Evolutionary conservation across 495 filamentous ascomycete species (phyloP).

Genomic region (Tuber melanosporum): DNA sequence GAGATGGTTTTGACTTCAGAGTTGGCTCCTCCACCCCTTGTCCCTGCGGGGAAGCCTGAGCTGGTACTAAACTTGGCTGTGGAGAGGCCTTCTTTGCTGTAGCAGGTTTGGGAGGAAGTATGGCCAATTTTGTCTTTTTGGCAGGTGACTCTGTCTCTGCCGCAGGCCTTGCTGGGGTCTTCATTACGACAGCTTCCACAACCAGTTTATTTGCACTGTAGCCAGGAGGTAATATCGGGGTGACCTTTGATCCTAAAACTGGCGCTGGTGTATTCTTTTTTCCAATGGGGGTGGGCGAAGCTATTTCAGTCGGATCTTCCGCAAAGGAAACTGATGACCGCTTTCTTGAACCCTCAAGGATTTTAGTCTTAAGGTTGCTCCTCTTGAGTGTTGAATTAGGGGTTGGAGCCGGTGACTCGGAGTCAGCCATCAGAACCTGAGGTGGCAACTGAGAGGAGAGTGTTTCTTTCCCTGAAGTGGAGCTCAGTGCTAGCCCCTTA

Average conservation of each 20-base stretch:
- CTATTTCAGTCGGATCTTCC: slow-evolving; percentile 9
- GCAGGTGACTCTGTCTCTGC: neutral
- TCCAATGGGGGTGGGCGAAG: slow-evolving; percentile 23
- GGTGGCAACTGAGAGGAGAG: neutral
- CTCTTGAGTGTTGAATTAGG: slow-evolving; percentile 33
- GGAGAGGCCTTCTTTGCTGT: neutral
- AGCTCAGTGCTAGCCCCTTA: neutral
- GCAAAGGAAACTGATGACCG: slow-evolving; percentile 35
- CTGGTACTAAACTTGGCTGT: neutral
- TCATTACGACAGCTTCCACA: neutral
- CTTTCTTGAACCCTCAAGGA: slow-evolving; percentile 12
- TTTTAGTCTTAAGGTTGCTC: slow-evolving; percentile 14
- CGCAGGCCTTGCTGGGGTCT: neutral
- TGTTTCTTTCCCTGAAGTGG: slow-evolving; percentile 4
- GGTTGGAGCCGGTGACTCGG: slow-evolving; percentile 13
- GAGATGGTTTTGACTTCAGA: neutral
- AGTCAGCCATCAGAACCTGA: slow-evolving; percentile 5
- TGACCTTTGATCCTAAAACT: slow-evolving; percentile 13
- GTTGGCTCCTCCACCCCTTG: neutral
- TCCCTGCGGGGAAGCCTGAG: neutral
- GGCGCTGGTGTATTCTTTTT: slow-evolving; percentile 1
- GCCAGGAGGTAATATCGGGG: slow-evolving; percentile 34
- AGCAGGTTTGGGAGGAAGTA: neutral
- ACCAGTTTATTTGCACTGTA: slow-evolving; percentile 7
- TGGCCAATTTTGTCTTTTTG: slow-evolving; percentile 6